These are phyloP conservation scores for Exophiala dermatitidis DNA, from an alignment of 2,329 filamentous ascomycete species.

Conservation along the genomic window DNA sequence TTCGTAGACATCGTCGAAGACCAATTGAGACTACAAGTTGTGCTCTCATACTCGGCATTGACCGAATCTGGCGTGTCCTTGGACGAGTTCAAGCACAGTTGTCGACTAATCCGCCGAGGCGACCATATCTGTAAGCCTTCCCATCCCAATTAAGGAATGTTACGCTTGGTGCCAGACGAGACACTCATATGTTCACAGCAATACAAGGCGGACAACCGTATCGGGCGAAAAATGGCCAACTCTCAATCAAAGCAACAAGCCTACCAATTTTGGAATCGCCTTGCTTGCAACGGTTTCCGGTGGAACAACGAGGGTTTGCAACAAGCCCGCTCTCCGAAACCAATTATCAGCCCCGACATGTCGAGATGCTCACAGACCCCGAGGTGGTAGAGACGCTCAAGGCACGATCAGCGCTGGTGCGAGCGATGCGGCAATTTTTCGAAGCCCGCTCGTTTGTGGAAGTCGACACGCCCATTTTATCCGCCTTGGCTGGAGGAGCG, in stretches of 20 bases:
- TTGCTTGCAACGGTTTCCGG: slow-evolving; percentile 70
- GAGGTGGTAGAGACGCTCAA: slow-evolving; percentile 61
- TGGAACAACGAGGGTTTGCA: slow-evolving; percentile 29
- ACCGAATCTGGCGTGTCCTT: slow-evolving; percentile 33
- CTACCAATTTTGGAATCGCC: slow-evolving; percentile 69
- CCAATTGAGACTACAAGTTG: slow-evolving; percentile 64
- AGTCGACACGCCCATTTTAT: slow-evolving; percentile 84
- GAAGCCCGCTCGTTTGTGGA: slow-evolving; percentile 68
- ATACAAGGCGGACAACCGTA: slow-evolving; percentile 60
- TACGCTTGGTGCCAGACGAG: too few relatives aligned
- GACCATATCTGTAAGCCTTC: slow-evolving; percentile 69
- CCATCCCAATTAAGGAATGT: not conserved
- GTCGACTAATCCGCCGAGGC: slow-evolving; percentile 63
- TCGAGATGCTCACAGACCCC: slow-evolving; percentile 75
- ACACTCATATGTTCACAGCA: slow-evolving; percentile 39
- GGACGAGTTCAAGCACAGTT: slow-evolving; percentile 36
- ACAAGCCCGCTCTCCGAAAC: slow-evolving; percentile 49
- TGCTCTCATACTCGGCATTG: slow-evolving; percentile 36
- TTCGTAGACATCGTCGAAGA: slow-evolving; percentile 77
- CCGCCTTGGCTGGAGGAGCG: slow-evolving; percentile 76
- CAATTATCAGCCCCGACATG: slow-evolving; percentile 51
- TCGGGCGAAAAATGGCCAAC: slow-evolving; percentile 63
- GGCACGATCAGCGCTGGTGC: slow-evolving; percentile 66
- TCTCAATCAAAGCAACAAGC: slow-evolving; percentile 62
- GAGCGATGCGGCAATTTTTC: slow-evolving; percentile 66